Base-by-base conservation (phyloP, 768 basidiomycete species). In the Lentinula edodes region DNA sequence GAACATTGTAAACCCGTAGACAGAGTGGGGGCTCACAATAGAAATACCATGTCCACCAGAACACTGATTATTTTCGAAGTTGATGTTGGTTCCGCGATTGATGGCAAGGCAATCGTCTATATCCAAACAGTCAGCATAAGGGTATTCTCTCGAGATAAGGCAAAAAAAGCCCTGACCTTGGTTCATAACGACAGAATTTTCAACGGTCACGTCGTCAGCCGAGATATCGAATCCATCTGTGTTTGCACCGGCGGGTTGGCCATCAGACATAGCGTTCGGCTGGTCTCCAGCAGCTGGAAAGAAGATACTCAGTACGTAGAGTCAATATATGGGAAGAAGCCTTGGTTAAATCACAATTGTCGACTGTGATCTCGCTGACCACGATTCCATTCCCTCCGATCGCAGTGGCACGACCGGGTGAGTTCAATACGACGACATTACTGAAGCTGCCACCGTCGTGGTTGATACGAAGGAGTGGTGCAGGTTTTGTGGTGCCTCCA, bases 201-300 rank as follows among this genome's bases (percentile, higher is more conserved):
- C 42, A 8, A 58, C 57, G 8, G 58, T 60, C 7, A 60, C 58
- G 20, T 51, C 48, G 58, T 60, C 48, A 36, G 58, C 59, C 89
- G 77, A 54, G 36, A 61, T 48, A 52, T 61, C 60, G 41, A 61
- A 61, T 12, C 60, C 60, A 34, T 61, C 60, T n/a, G 60, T 61
- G 46, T 61, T 61, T 13, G 42, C 18, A 23, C 52, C 60, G 28
- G 60, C 60, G 5, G 60, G 60, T 32, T 54, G 6, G 16, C 60
- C 60, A 34, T 55, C 60, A 0, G 60, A 61, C 16, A 48, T 38
- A 34, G 36, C n/a, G 43, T 61, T 61, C 9, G 60, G 52, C 18
- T 41, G 36, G 42, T 54, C 43, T 42, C 60, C 60, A 34, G 60
- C 60, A 55, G 52, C 58, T 60, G 35, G 8, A 18, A 32, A n/a